Evolutionary conservation across 768 basidiomycete species (phyloP).

Genomic region (Lentinus brumalis): DNA sequence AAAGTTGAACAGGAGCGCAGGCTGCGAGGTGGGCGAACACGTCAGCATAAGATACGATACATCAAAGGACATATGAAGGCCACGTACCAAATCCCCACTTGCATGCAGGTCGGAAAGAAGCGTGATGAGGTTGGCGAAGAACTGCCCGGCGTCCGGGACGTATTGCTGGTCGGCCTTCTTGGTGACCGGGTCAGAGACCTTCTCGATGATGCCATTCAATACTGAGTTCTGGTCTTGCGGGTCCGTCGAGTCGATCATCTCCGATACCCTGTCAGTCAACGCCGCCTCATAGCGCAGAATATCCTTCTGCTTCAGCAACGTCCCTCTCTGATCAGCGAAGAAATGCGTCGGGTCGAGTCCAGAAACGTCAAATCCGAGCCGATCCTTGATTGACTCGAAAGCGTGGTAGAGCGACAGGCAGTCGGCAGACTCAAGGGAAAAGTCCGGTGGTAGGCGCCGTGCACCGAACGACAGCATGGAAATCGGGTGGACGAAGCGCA

Average conservation of each 20-base stretch:
- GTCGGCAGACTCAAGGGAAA: slow-evolving; percentile 64
- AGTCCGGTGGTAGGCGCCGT: slow-evolving; percentile 55
- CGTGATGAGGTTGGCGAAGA: slow-evolving; percentile 48
- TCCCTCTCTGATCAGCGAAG: slow-evolving; percentile 38
- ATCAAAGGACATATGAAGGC: background rate
- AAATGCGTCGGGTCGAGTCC: slow-evolving; percentile 45
- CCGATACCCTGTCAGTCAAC: slow-evolving; percentile 47
- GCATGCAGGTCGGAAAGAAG: slow-evolving; percentile 61
- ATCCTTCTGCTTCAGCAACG: slow-evolving; percentile 58
- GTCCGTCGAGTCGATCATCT: slow-evolving; percentile 41
- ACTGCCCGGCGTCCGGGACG: slow-evolving; percentile 34
- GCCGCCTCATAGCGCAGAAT: slow-evolving; percentile 57
- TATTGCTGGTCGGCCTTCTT: slow-evolving; percentile 31
- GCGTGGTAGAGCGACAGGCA: slow-evolving; percentile 53
- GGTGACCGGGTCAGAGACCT: slow-evolving; percentile 43
- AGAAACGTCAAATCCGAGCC: slow-evolving; percentile 29
- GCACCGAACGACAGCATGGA: slow-evolving; percentile 57
- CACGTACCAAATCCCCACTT: slow-evolving; percentile 54
- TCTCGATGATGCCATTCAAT: slow-evolving; percentile 40
- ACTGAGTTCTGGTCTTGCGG: slow-evolving; percentile 35
- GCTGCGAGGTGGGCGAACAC: slow-evolving; percentile 36
- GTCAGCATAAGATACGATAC: no score
- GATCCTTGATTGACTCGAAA: slow-evolving; percentile 30
- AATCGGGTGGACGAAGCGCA: slow-evolving; percentile 66
- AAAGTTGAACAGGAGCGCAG: slow-evolving; percentile 70